Conservation (phyloP, 2,329 filamentous ascomycete species). For the Aspergillus viridinutans region DNA sequence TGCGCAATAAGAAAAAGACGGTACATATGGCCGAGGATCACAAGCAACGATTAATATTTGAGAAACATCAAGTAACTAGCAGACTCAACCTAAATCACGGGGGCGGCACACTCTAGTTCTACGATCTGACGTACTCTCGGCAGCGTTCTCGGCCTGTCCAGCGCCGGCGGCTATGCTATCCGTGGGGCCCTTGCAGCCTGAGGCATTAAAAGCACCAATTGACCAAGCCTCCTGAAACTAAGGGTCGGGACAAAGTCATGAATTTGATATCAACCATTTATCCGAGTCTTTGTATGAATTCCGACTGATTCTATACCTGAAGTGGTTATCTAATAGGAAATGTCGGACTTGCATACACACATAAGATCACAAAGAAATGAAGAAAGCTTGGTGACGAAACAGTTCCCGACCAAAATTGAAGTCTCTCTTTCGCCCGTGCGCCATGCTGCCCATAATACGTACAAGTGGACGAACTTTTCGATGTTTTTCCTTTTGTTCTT, state of each 20-base stretch:
- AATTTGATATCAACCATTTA: not conserved
- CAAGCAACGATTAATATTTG: slow-evolving; percentile 4
- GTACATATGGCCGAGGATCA: slow-evolving; percentile 7
- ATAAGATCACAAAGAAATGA: not conserved
- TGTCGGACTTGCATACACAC: slow-evolving; percentile 1
- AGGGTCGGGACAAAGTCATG: not conserved
- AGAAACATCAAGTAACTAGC: slow-evolving; percentile 4
- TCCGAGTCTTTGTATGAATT: not conserved
- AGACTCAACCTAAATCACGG: not conserved
- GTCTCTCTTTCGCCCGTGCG: slow-evolving; percentile 33
- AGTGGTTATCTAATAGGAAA: not conserved
- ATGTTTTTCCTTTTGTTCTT: slow-evolving; percentile 18
- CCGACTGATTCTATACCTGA: not conserved
- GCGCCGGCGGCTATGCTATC: not conserved
- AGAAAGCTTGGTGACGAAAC: slow-evolving; percentile 7
- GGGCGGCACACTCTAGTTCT: not conserved
- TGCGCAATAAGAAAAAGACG: slow-evolving; percentile 2
- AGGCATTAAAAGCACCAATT: not conserved
- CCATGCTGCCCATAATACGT: slow-evolving; percentile 38
- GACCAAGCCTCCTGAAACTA: not conserved
- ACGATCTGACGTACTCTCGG: slow-evolving; percentile 20
- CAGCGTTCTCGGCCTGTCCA: slow-evolving; percentile 14
- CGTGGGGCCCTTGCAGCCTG: not conserved
- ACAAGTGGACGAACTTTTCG: slow-evolving; percentile 26
- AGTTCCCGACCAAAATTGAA: slow-evolving; percentile 16